Percentiles rank a stretch among this genome's conserved stretches.
These are phyloP conservation scores for Heimioporus punctisporus DNA, from an alignment of 1,284 basidiomycete species.

Conservation along the genomic window DNA sequence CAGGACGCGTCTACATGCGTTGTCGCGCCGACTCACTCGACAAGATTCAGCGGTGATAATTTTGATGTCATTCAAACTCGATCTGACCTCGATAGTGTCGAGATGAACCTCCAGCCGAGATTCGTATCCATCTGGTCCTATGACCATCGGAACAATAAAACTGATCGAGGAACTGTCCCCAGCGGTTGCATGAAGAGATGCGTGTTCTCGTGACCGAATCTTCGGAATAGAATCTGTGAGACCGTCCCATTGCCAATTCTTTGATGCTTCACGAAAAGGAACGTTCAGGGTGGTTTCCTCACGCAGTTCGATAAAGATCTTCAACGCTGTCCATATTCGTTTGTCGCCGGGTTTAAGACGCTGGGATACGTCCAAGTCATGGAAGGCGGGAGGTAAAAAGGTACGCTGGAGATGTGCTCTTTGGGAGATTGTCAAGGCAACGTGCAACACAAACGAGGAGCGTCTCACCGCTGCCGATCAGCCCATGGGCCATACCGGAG, in stretches of 20 bases:
- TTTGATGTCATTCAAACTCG: conserved; percentile 86
- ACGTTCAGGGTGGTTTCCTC: conserved; percentile 78
- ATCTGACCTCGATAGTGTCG: conserved; percentile 77
- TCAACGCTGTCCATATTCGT: conserved; percentile 80
- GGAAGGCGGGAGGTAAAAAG: conserved; percentile 84
- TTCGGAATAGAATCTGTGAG: conserved; percentile 47
- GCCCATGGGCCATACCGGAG: conserved; percentile 94
- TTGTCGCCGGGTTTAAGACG: conserved; percentile 74
- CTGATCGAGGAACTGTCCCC: conserved; percentile 84
- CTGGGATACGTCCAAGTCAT: conserved; percentile 57
- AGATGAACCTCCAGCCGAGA: conserved; percentile 81
- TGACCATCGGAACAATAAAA: conserved; percentile 84
- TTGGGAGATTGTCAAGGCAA: conserved; percentile 5
- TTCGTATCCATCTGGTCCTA: conserved; percentile 73
- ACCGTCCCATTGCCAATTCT: conserved; percentile 91
- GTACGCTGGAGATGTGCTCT: conserved; percentile 77
- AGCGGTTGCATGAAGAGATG: conserved; percentile 74
- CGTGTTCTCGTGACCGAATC: conserved; percentile 60
- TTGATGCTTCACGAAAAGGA: conserved; percentile 88
- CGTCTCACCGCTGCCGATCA: conserved; percentile 80
- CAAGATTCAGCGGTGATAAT: conserved; percentile 79
- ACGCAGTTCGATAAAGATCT: conserved; percentile 79
- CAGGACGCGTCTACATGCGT: background rate
- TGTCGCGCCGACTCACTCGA: conserved; percentile 46
- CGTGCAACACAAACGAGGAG: background rate